These are phyloP conservation scores for Furcasterigmium furcatum DNA, from an alignment of 2,329 filamentous ascomycete species.

Conservation along the genomic window DNA sequence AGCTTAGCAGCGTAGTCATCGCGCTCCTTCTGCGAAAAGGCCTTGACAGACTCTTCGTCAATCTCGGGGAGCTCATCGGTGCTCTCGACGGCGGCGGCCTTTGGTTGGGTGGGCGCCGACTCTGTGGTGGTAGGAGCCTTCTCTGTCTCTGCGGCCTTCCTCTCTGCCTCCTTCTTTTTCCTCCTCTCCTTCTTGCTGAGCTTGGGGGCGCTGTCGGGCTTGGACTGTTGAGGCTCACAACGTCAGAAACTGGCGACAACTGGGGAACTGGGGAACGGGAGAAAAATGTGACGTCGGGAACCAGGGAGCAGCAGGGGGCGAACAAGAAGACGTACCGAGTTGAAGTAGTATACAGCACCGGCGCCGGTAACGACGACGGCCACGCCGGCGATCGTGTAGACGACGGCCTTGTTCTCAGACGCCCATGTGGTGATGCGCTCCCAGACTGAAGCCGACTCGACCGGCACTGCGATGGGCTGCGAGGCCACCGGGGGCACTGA, in stretches of 20 bases:
- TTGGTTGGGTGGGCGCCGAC: constrained; percentile 34
- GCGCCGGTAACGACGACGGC: constrained; percentile 89
- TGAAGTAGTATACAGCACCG: constrained; percentile 90
- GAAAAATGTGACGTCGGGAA: constrained; percentile 3
- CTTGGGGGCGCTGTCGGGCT: constrained; percentile 56
- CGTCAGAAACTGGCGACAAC: too few species aligned
- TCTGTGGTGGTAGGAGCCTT: constrained; percentile 30
- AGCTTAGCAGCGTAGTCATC: constrained; percentile 87
- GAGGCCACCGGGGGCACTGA: constrained; percentile 41
- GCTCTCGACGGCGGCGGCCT: constrained; percentile 50
- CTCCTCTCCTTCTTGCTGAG: constrained; percentile 86
- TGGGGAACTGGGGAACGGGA: too few species aligned
- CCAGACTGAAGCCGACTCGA: constrained; percentile 69
- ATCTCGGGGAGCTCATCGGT: constrained; percentile 70
- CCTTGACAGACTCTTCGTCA: constrained; percentile 52
- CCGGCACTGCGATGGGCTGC: constrained; percentile 39
- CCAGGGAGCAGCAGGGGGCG: constrained; percentile 1
- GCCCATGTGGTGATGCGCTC: constrained; percentile 89
- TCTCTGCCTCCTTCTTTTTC: constrained; percentile 78
- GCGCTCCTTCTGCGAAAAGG: constrained; percentile 61
- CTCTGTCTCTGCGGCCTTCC: constrained; percentile 46
- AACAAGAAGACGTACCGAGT: constrained; percentile 41
- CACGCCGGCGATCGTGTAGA: constrained; percentile 94
- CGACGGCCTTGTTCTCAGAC: constrained; percentile 90
- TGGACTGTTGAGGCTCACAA: constrained; percentile 11